Conservation (phyloP, 73 alveolate species). For the Tetrahymena malaccensis region DNA sequence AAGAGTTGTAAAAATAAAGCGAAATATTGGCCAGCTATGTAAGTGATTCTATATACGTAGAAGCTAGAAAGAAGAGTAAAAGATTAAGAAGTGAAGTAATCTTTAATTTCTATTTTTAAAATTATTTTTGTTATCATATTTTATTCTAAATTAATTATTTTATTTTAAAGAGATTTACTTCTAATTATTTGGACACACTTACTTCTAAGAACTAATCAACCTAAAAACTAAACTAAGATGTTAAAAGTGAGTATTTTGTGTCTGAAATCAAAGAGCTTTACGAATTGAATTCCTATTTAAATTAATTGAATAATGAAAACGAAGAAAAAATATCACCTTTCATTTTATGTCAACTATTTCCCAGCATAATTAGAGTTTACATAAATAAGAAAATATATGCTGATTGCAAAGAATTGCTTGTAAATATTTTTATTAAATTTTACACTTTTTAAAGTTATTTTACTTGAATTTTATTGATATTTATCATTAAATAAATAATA, state of each 20-base stretch:
- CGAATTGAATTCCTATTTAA: neutral
- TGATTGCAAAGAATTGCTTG: neutral
- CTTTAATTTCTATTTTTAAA: neutral
- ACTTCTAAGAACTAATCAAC: neutral
- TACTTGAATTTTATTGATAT: neutral
- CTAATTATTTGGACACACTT: neutral
- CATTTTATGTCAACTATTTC: neutral
- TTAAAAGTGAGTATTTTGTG: neutral
- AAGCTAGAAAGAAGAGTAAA: neutral
- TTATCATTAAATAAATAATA: neutral
- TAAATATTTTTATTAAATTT: too few species aligned
- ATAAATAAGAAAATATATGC: too few species aligned
- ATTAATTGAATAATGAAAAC: too few species aligned
- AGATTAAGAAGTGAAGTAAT: neutral
- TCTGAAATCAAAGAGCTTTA: neutral
- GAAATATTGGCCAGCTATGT: neutral
- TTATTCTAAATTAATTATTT: neutral
- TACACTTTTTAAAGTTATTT: neutral
- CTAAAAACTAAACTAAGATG: neutral
- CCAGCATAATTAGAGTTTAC: neutral
- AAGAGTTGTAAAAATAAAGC: neutral
- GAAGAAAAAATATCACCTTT: neutral
- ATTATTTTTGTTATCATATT: neutral
- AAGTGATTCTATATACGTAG: neutral
- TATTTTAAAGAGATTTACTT: neutral